Conservation (phyloP, 2,329 filamentous ascomycete genomes). For the Mycogone perniciosa region DNA sequence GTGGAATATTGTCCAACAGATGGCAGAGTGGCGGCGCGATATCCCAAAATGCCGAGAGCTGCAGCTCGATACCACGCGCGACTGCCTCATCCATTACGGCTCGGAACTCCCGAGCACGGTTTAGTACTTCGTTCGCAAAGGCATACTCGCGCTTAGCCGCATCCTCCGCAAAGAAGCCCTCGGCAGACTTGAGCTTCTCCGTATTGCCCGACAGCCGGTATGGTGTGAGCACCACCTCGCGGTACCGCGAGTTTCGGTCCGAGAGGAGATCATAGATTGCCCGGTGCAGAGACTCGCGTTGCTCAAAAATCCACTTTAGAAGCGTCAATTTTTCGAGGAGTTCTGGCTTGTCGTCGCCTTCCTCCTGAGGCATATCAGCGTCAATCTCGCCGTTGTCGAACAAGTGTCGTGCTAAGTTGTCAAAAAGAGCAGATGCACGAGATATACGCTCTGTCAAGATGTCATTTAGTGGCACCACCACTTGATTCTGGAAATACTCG, state of each 20-base stretch:
- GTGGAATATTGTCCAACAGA: constrained; percentile 73
- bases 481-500: constrained; percentile 73
- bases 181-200: constrained; percentile 73
- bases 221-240: constrained; percentile 73
- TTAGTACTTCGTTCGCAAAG: constrained; percentile 65
- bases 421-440: constrained; percentile 69
- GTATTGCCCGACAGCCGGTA: constrained; percentile 69
- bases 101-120: constrained; percentile 70
- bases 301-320: constrained; percentile 95
- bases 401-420: constrained; percentile 64
- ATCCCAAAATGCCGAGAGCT: constrained; percentile 95
- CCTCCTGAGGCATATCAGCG: constrained; percentile 82
- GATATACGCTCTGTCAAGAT: constrained; percentile 70
- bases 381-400: constrained; percentile 58
- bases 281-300: constrained; percentile 78
- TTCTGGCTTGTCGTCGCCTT: constrained; percentile 92
- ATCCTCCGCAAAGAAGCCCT: constrained; percentile 77
- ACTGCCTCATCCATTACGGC: constrained; percentile 79
- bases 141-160: constrained; percentile 62
- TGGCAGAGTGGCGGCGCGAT: constrained; percentile 78
- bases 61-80: constrained; percentile 78
- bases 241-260: constrained; percentile 81
- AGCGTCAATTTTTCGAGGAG: constrained; percentile 89
- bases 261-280: constrained; percentile 79
- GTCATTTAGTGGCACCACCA: constrained; percentile 78